phyloP scores from a whole-genome alignment of 2,329 filamentous ascomycete genomes.

The Talaromyces sp. region DNA sequence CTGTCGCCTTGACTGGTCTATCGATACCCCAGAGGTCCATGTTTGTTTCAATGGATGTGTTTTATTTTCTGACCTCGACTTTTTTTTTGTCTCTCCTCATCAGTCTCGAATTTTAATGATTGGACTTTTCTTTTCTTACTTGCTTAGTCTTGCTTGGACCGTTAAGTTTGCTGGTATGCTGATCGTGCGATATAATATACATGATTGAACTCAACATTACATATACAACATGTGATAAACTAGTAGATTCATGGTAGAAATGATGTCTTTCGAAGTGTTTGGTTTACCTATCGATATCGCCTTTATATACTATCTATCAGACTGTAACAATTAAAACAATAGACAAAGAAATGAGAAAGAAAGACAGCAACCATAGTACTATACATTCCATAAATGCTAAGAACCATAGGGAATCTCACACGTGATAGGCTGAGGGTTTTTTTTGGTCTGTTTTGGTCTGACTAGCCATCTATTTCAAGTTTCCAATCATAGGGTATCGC shows the following conservation, averaged over 20 bases:
- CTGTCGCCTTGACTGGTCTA: slow-evolving; percentile 5
- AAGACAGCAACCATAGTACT: background rate
- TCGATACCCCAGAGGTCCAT: slow-evolving; percentile 1
- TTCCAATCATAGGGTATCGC: background rate
- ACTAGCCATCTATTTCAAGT: background rate
- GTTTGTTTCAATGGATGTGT: background rate
- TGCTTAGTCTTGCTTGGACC: background rate
- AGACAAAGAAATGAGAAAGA: background rate
- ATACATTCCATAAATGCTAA: background rate
- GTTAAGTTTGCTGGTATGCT: background rate
- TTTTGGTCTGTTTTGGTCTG: background rate
- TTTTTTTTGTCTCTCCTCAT: slow-evolving; percentile 4
- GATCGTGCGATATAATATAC: background rate
- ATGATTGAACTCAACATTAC: background rate
- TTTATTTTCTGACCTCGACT: background rate
- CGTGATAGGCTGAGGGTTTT: background rate
- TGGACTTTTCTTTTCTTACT: background rate
- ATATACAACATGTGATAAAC: background rate
- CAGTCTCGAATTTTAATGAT: background rate
- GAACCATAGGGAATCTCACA: background rate
- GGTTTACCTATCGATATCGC: background rate
- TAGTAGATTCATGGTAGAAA: background rate
- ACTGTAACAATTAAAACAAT: background rate
- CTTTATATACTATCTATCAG: background rate
- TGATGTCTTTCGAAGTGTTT: background rate